These are phyloP conservation scores for Neurospora crassa DNA, from an alignment of 2,329 filamentous ascomycete genomes.

Conservation along the genomic window DNA sequence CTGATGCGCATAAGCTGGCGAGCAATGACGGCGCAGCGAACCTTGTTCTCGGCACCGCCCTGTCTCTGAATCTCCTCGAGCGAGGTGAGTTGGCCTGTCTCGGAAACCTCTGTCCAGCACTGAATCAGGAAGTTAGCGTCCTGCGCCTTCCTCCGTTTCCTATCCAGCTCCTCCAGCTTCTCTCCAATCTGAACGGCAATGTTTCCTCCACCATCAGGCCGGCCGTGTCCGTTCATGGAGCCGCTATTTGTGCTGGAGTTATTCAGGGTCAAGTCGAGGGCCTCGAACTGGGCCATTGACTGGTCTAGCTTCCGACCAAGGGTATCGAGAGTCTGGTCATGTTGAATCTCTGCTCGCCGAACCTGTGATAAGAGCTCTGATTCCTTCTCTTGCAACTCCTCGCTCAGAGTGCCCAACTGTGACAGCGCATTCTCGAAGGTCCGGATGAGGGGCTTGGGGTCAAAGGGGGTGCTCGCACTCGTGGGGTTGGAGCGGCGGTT, in stretches of 20 bases:
- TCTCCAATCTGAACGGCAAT: slow-evolving; percentile 92
- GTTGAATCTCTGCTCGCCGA: slow-evolving; percentile 81
- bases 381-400: slow-evolving; percentile 81
- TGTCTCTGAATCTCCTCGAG: slow-evolving; percentile 81
- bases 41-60: slow-evolving; percentile 81
- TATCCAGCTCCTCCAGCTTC: slow-evolving; percentile 85
- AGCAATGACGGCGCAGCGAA: slow-evolving; percentile 87
- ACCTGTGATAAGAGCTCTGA: slow-evolving; percentile 87
- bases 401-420: slow-evolving; percentile 60
- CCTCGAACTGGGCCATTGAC: slow-evolving; percentile 86
- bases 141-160: slow-evolving; percentile 78
- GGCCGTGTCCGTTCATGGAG: slow-evolving; percentile 35
- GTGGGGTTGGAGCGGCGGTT: slow-evolving; percentile 67
- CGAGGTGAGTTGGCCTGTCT: slow-evolving; percentile 76
- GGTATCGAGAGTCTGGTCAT: slow-evolving; percentile 82
- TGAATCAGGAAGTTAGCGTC: slow-evolving; percentile 93
- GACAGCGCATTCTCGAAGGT: slow-evolving; percentile 75
- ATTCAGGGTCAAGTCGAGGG: slow-evolving; percentile 75
- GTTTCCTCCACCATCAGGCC: slow-evolving; percentile 61
- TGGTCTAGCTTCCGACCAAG: slow-evolving; percentile 83
- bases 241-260: slow-evolving; percentile 35
- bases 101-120: slow-evolving; percentile 93
- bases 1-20: slow-evolving; percentile 91
- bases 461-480: slow-evolving; percentile 58
- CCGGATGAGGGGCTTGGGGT: slow-evolving; percentile 92